Evolutionary conservation across 345 rosid genomes (phyloP).

Genomic region (Mercurialis annua): DNA sequence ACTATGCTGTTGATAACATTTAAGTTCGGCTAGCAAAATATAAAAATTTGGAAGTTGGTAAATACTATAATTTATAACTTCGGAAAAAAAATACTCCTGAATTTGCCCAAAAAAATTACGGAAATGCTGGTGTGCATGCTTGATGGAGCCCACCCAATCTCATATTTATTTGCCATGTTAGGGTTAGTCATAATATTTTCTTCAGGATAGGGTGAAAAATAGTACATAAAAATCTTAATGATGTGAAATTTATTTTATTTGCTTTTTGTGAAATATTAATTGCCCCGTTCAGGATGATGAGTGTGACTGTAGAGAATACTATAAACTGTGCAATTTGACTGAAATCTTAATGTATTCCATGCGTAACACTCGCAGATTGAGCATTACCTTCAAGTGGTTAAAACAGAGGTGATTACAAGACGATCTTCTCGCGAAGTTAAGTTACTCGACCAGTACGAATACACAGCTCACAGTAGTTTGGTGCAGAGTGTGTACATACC

Average conservation of each 20-base stretch:
- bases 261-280: background rate
- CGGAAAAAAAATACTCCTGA: too few relatives aligned
- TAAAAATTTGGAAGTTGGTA: too few relatives aligned
- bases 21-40: too few relatives aligned
- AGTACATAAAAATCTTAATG: background rate
- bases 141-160: background rate
- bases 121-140: background rate
- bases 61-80: too few relatives aligned
- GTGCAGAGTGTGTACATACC: conserved; percentile 70
- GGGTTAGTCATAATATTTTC: background rate
- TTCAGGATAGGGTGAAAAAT: background rate
- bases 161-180: background rate
- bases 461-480: conserved; percentile 94
- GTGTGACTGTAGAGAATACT: background rate
- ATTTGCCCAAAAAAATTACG: background rate
- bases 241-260: background rate
- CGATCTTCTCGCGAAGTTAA: conserved; percentile 39
- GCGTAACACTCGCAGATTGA: conserved; percentile 62
- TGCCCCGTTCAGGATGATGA: background rate
- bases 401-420: conserved; percentile 74
- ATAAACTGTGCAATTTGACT: background rate
- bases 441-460: conserved; percentile 80
- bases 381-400: conserved; percentile 94
- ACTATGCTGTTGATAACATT: too few relatives aligned
- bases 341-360: background rate